These are phyloP conservation scores for Periconia sp. DNA, from an alignment of 2,329 filamentous ascomycete genomes.

Conservation along the genomic window DNA sequence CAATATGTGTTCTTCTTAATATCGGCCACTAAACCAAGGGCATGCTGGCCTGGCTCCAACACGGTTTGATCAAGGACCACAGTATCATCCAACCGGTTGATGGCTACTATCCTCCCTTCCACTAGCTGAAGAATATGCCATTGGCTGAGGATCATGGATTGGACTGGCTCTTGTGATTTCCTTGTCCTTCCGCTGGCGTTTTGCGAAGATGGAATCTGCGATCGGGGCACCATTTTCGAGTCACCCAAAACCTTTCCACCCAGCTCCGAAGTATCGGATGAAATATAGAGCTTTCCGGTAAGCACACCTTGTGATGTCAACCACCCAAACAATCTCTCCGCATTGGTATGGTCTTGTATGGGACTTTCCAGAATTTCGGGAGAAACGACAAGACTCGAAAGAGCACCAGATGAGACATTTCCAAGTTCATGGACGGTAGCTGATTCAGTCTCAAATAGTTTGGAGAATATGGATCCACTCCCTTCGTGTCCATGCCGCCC, in stretches of 20 bases:
- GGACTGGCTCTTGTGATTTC: constrained; percentile 70
- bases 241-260: constrained; percentile 76
- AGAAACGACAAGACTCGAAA: constrained; percentile 72
- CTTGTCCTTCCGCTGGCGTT: constrained; percentile 65
- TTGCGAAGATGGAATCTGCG: constrained; percentile 71
- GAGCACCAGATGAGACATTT: constrained; percentile 59
- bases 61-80: constrained; percentile 87
- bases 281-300: constrained; percentile 75
- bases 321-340: constrained; percentile 85
- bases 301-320: constrained; percentile 83
- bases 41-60: constrained; percentile 74
- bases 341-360: constrained; percentile 54
- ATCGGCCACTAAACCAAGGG: constrained; percentile 84
- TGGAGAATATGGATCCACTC: constrained; percentile 80
- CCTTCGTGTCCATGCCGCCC: constrained; percentile 74
- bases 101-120: constrained; percentile 78
- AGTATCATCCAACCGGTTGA: constrained; percentile 83
- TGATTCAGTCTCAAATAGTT: constrained; percentile 83
- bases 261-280: constrained; percentile 63
- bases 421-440: constrained; percentile 75
- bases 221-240: constrained; percentile 73
- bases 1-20: constrained; percentile 96
- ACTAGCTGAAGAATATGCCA: constrained; percentile 89
- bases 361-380: constrained; percentile 64
- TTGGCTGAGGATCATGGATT: constrained; percentile 82